Evolutionary conservation across 2,329 filamentous ascomycete species (phyloP).

Genomic region (Bipolaris cookei): DNA sequence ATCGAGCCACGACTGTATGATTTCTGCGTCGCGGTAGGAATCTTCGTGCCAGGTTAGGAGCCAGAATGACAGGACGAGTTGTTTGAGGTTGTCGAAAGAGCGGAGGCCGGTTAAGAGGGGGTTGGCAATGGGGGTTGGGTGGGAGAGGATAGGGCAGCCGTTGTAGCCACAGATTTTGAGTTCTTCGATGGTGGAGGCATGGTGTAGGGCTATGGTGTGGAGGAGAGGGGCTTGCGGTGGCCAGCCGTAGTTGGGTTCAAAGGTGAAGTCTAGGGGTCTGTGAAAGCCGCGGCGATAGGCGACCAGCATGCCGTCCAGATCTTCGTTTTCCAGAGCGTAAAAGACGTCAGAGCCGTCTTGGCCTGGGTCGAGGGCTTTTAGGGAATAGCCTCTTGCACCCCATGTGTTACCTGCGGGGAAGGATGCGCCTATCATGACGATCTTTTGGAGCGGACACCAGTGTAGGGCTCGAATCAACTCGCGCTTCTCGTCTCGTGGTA

Average conservation of each 20-base stretch:
- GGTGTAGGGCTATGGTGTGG: conserved; percentile 51
- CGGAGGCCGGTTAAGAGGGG: conserved; percentile 50
- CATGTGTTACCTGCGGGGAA: conserved; percentile 55
- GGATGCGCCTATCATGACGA: conserved; percentile 55
- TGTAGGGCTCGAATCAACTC: conserved; percentile 54
- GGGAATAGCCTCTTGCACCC: conserved; percentile 46
- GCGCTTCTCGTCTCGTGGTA: conserved; percentile 56
- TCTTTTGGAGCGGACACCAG: conserved; percentile 51
- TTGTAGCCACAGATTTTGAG: conserved; percentile 58
- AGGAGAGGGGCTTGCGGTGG: conserved; percentile 48
- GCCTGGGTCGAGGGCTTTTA: conserved; percentile 39
- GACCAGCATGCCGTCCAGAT: conserved; percentile 33
- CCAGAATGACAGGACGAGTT: conserved; percentile 53
- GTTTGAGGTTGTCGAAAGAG: conserved; percentile 52
- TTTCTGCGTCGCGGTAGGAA: conserved; percentile 49
- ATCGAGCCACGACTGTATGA: conserved; percentile 55
- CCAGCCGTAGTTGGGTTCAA: conserved; percentile 52
- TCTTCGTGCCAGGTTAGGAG: conserved; percentile 51
- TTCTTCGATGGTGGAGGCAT: conserved; percentile 51
- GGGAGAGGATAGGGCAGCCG: conserved; percentile 51
- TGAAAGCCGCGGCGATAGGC: conserved; percentile 32
- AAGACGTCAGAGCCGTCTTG: conserved; percentile 22
- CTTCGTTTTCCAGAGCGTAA: conserved; percentile 40
- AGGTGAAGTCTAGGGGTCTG: conserved; percentile 33
- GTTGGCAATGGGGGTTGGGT: conserved; percentile 47